Percentiles rank a stretch among this genome's conserved stretches.
Conservation (phyloP, 2,329 filamentous ascomycete genomes). For the Aureobasidium sp. region DNA sequence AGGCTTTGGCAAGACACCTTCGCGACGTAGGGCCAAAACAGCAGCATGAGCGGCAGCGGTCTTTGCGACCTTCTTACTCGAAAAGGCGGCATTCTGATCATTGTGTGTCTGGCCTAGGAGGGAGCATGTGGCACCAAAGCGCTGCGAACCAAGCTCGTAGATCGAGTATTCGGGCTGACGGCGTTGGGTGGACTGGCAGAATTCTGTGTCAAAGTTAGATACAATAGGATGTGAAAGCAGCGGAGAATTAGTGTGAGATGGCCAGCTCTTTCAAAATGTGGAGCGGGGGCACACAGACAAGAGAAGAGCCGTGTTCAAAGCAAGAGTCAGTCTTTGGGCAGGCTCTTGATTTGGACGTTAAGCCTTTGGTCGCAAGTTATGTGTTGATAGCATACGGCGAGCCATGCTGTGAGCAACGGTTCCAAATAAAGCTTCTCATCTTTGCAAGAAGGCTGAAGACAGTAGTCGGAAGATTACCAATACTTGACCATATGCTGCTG, state of each 20-base stretch:
- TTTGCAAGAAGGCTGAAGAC: too few species aligned
- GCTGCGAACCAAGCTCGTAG: conserved; percentile 8
- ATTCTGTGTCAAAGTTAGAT: conserved; percentile 3
- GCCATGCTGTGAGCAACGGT: too few species aligned
- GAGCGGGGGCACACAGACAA: neutral
- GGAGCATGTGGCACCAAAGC: conserved; percentile 12
- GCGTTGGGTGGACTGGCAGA: neutral
- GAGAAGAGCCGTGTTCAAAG: too few species aligned
- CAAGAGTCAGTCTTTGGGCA: too few species aligned
- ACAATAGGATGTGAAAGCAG: neutral
- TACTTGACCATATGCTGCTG: too few species aligned
- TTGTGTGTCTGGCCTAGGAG: neutral
- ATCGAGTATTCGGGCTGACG: neutral
- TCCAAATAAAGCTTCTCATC: too few species aligned
- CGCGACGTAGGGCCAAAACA: neutral
- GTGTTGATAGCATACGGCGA: too few species aligned
- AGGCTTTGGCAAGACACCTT: neutral
- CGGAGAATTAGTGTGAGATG: neutral
- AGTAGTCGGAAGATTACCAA: too few species aligned
- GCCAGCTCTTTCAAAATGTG: neutral
- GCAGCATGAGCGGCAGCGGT: conserved; percentile 7
- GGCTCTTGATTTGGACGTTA: too few species aligned
- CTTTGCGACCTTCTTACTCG: conserved; percentile 10
- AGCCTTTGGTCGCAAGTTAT: too few species aligned
- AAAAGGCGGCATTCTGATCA: neutral